Base-by-base conservation (phyloP, 371 early-diverging fungal species). In the Mortierella sp. region DNA sequence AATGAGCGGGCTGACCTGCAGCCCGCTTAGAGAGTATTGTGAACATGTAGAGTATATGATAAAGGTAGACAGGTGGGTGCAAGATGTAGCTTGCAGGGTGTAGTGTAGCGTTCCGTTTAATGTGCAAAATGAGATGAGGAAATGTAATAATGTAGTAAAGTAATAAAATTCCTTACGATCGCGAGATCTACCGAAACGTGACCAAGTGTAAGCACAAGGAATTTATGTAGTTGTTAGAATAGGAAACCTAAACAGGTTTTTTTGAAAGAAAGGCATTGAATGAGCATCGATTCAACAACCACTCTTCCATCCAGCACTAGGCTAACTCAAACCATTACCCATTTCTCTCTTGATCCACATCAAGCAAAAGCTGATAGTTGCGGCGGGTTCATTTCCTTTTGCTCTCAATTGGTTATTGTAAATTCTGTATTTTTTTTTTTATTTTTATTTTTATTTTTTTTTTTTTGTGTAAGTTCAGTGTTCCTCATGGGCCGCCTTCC, bases 1-100 rank as follows among this genome's bases (percentile, higher is more conserved):
- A 32, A 32, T n/a, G 54, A 45, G 45, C 42, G 17, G 10, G 55
- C 34, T 28, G 60, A 1, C 6, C 29, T 59, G 23, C 61, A 10
- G 60, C 65, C 77, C 72, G 67, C 32, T 59, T 67, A 55, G 26
- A 31, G 54, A 76, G 61, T 60, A 68, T 53, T 37, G 64, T 55
- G 22, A 77, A 72, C 72, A 72, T 76, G 31, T 8, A n/a, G 29
- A 64, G 64, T 29, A 40, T 26, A 49, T 15, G n/a, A n/a, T 1
- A 53, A 63, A 34, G 63, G 34, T 3, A 19, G 55, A 54, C 3
- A 28, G 13, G 23, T n/a, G 51, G 55, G n/a, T 15, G 22, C 9
- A 47, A 47, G n/a, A 37, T 37, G 40, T 37, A 37, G 8, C 40
- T 19, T 8, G 49, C 8, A 7, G 49, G 22, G 17, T 19, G 49